Evolutionary conservation across 257 asterid species (phyloP).

Genomic region (Schizonepeta tenuifolia): DNA sequence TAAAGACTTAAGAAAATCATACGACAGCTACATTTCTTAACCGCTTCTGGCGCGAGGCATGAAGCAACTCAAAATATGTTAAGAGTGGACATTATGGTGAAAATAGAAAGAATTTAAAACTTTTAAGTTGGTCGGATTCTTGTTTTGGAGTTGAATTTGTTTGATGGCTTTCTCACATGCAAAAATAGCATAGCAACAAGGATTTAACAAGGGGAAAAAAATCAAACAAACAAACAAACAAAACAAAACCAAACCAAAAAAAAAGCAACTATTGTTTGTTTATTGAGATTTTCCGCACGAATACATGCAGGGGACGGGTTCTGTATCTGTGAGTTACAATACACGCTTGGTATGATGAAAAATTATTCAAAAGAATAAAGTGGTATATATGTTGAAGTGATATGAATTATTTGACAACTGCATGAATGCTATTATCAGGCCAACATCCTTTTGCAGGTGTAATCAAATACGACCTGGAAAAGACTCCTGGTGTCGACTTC

Average conservation of each 20-base stretch:
- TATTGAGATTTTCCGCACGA: background rate
- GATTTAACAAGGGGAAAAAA: too few relatives aligned
- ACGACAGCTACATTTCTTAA: too few relatives aligned
- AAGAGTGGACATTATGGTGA: too few relatives aligned
- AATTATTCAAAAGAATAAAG: constrained; percentile 19
- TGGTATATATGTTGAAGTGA: background rate
- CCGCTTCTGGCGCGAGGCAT: too few relatives aligned
- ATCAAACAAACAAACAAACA: too few relatives aligned
- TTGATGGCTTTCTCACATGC: background rate
- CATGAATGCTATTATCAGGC: constrained; percentile 32
- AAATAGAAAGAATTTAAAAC: too few relatives aligned
- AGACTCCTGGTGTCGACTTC: constrained; percentile 69
- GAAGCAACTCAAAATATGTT: too few relatives aligned
- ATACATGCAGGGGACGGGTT: background rate
- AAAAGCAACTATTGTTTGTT: background rate
- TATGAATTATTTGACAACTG: background rate
- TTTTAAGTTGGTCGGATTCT: too few relatives aligned
- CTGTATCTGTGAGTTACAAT: background rate
- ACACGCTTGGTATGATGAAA: background rate
- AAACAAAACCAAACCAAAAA: too few relatives aligned
- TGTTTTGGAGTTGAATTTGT: too few relatives aligned
- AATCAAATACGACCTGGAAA: constrained; percentile 75
- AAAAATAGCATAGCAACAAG: background rate
- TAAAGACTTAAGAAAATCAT: too few relatives aligned
- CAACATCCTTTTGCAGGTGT: constrained; percentile 75